Base-by-base conservation (phyloP, 768 basidiomycete genomes). In the Coprinopsis cinerea region DNA sequence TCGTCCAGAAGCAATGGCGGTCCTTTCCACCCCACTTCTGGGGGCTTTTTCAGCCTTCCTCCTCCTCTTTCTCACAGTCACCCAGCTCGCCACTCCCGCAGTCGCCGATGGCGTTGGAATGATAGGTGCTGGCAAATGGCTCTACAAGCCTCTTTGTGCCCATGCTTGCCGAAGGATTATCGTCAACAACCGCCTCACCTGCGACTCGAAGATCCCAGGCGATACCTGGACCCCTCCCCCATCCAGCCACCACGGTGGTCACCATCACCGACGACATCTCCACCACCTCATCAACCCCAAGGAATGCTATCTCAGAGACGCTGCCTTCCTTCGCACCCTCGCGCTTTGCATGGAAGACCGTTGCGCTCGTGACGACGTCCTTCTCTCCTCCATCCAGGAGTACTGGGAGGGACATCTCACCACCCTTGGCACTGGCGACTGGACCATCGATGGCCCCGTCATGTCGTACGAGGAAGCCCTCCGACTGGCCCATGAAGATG, bases 271-370 rank as follows among this genome's bases (percentile, higher is more conserved):
- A 17, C 22, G 22, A 10, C 17, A 20, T 18, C 1, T 34, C 25
- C 45, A 47, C 27, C 32, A 40, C 10, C 27, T 25, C 20, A 13
- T 30, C 28, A 53, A 48, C 41, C 23, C 47, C 5, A 30, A 24
- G 3, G 47, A 53, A 43, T 53, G 52, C 23, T 53, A 43, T 25
- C 52, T 53, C 41, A 32, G 48, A 27, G 52, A 53, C 24, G 52
- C 52, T 9, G 52, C 52, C 15, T 53, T 48, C 34, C 15, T 53
- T n/a, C 47, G 52, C 15, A 53, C 52, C 22, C 39, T 53, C 22
- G 52, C 52, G 0, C 24, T 53, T 18, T 53, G 52, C 47, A 24
- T 53, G 22, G 52, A 36, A 2, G 30, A 53, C 7, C 32, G 20
- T 14, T 53, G 52, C 24, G 45, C 47, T 17, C 26, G 42, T 2